phyloP scores from a whole-genome alignment of 768 basidiomycete genomes.

The Cystobasidiopsis lactophilus region DNA sequence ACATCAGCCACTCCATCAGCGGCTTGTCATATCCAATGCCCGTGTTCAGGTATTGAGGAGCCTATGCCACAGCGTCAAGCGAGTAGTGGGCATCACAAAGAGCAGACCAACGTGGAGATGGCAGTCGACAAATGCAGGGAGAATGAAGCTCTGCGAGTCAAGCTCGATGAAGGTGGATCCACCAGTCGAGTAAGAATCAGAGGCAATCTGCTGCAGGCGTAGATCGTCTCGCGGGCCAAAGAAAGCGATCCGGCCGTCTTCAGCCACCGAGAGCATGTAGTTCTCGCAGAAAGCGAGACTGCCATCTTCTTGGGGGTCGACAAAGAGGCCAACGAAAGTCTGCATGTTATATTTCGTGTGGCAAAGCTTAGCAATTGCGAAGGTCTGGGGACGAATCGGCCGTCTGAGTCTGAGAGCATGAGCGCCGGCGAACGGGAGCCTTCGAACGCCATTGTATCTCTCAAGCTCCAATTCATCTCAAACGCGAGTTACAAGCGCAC shows the following conservation, averaged over 20 bases:
- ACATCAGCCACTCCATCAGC: conserved; percentile 20
- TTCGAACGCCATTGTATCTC: too few relatives aligned
- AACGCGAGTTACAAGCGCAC: too few relatives aligned
- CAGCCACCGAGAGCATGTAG: background rate
- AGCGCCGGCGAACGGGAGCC: too few relatives aligned
- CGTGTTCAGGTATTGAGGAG: conserved; percentile 70
- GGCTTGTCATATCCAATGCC: conserved; percentile 59
- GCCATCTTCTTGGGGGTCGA: background rate
- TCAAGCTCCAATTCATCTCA: too few relatives aligned
- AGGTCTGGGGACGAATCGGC: too few relatives aligned
- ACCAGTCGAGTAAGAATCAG: background rate
- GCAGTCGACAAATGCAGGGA: conserved; percentile 14
- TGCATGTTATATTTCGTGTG: too few relatives aligned
- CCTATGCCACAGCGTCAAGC: conserved; percentile 33
- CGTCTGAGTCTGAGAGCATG: too few relatives aligned
- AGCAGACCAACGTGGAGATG: background rate
- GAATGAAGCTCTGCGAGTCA: background rate
- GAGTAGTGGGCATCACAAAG: background rate
- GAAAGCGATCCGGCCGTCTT: background rate
- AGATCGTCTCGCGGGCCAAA: background rate
- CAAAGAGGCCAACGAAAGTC: background rate
- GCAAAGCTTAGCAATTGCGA: too few relatives aligned
- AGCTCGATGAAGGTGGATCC: background rate
- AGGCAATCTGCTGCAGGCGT: too few relatives aligned
- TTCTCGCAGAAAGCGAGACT: background rate